These are phyloP conservation scores for Aspergillus tamarii DNA, from an alignment of 2,329 filamentous ascomycete species.

Conservation along the genomic window DNA sequence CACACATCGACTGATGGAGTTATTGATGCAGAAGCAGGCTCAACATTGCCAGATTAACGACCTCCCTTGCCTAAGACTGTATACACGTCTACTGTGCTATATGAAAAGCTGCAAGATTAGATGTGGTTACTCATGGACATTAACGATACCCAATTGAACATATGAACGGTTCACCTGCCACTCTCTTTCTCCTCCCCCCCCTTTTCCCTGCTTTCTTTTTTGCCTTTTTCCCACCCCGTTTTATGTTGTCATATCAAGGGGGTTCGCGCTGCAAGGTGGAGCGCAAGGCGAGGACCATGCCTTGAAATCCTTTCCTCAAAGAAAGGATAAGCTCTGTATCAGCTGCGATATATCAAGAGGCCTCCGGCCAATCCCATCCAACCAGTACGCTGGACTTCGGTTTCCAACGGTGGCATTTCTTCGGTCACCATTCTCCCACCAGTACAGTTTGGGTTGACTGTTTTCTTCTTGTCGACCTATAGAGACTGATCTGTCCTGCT, in stretches of 20 bases:
- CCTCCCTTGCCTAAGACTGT: not conserved
- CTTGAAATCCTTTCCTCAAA: slow-evolving; percentile 47
- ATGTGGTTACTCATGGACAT: slow-evolving; percentile 11
- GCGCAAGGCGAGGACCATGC: slow-evolving; percentile 56
- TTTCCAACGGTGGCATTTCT: slow-evolving; percentile 11
- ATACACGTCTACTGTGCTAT: not conserved
- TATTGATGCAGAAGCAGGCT: not conserved
- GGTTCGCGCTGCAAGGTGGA: slow-evolving; percentile 56
- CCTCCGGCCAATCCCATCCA: slow-evolving; percentile 18
- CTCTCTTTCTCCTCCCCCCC: not conserved
- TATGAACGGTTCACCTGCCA: slow-evolving; percentile 15
- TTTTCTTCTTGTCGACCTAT: slow-evolving; percentile 12
- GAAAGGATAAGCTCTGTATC: slow-evolving; percentile 55
- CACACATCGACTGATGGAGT: not conserved
- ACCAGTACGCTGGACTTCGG: slow-evolving; percentile 18
- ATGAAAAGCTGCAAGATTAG: not conserved
- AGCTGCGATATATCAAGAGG: slow-evolving; percentile 52
- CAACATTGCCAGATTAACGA: not conserved
- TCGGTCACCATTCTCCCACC: slow-evolving; percentile 5
- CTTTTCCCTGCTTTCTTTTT: slow-evolving; percentile 7
- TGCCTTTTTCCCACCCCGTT: not conserved
- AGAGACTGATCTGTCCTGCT: slow-evolving; percentile 26
- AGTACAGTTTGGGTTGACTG: slow-evolving; percentile 13
- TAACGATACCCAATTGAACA: slow-evolving; percentile 32
- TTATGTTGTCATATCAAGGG: slow-evolving; percentile 3